phyloP scores from a whole-genome alignment of 805 yeast species.

The Kazachstania taianensis region DNA sequence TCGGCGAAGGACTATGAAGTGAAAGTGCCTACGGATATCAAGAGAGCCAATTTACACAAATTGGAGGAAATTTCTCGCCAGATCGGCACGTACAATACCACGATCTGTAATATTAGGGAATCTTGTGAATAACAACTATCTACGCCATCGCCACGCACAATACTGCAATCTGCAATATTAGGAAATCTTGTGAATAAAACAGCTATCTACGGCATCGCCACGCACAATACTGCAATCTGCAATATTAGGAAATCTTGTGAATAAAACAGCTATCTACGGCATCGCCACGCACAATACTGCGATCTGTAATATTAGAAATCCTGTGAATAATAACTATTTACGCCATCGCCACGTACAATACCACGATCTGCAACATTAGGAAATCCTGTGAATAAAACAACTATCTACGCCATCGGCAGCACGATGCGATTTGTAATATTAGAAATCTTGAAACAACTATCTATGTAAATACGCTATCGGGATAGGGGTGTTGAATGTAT shows the following conservation, averaged over 20 bases:
- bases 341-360: neutral
- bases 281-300: neutral
- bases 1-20: conserved; percentile 62
- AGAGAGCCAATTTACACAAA: conserved; percentile 34
- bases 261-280: too few species aligned
- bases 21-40: conserved; percentile 73
- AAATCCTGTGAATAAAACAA: conserved; percentile 4
- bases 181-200: conserved; percentile 4
- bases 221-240: neutral
- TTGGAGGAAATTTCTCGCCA: neutral
- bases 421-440: neutral
- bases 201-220: too few species aligned
- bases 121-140: conserved; percentile 5
- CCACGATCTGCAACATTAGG: conserved; percentile 1
- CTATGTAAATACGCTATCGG: too few species aligned
- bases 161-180: neutral
- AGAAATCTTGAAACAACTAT: conserved; percentile 1
- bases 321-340: too few species aligned
- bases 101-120: neutral
- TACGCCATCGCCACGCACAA: neutral
- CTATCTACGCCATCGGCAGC: too few species aligned
- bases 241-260: conserved; percentile 3
- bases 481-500: too few species aligned
- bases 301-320: neutral
- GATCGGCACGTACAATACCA: neutral